These are phyloP conservation scores for Cerioporus squamosus DNA, from an alignment of 1,284 basidiomycete genomes.

Conservation along the genomic window DNA sequence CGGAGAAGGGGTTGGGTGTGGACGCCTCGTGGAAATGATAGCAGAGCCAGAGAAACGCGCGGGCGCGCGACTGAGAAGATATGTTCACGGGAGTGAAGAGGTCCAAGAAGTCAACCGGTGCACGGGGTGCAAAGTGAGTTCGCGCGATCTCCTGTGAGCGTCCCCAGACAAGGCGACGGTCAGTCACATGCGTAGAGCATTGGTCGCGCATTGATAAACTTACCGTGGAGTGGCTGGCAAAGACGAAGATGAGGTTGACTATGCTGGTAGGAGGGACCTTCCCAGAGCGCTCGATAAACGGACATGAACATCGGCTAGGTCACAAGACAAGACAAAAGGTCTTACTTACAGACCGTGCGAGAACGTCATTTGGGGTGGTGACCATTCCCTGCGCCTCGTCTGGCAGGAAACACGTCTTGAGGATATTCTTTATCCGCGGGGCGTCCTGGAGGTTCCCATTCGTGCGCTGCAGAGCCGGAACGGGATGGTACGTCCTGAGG, in stretches of 20 bases:
- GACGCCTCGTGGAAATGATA: constrained; percentile 77
- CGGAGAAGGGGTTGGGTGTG: constrained; percentile 67
- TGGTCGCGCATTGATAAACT: constrained; percentile 23
- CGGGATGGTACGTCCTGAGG: constrained; percentile 71
- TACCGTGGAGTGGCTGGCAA: constrained; percentile 60
- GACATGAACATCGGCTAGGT: constrained; percentile 20
- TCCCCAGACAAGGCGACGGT: neutral
- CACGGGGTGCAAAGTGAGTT: constrained; percentile 53
- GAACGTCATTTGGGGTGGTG: constrained; percentile 32
- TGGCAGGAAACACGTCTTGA: constrained; percentile 34
- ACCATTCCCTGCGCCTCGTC: constrained; percentile 30
- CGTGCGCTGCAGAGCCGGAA: constrained; percentile 69
- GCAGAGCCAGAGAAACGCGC: constrained; percentile 78
- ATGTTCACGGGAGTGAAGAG: constrained; percentile 65
- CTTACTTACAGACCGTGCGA: constrained; percentile 31
- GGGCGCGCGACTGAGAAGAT: constrained; percentile 65
- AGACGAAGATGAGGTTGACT: constrained; percentile 63
- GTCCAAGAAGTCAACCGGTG: constrained; percentile 63
- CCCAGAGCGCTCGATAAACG: constrained; percentile 45
- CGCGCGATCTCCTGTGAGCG: constrained; percentile 53
- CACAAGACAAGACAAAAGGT: constrained; percentile 11
- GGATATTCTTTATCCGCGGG: constrained; percentile 60
- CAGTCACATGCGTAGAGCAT: constrained; percentile 13
- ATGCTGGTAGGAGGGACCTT: constrained; percentile 63
- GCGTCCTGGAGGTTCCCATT: constrained; percentile 72